Evolutionary conservation across 495 filamentous ascomycete species (phyloP), one percentile per base, ranked within the genome.

Genomic region (Penicillium goetzii): DNA sequence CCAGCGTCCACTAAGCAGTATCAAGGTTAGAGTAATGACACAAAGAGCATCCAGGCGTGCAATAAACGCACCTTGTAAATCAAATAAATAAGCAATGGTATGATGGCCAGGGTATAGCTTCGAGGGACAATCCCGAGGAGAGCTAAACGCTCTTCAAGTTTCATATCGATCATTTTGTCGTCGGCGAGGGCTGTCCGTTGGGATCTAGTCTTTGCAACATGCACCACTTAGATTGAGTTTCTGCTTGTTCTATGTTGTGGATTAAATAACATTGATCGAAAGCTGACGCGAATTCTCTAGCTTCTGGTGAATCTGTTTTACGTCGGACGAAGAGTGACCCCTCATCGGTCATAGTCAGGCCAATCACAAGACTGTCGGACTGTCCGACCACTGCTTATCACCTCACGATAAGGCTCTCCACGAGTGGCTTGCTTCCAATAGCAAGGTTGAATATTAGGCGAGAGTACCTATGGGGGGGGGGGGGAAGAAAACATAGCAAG

Each of bases 1-100:
- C 66, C 12, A 71, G 26, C 11, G 67, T 69, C 25, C 41, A 50
- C 65, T 72, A 33, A 1, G 10, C 14, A 59, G 28, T 23, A 23
- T 23, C 4, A 26, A 23, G 26, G n/a, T 54, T 49, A 50, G 49
- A 32, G 17, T 2, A 12, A 25, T 34, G 12, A 30, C 30, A 28
- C 4, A 40, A 40, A 40, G 15, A 40, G 15, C 15, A 40, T 40
- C 4, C 17, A 43, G 26, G 4, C 41, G 8, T 45, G 23, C 17
- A 7, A 14, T 40, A n/a, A 30, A 14, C 64, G 47, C 55, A 67
- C 65, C 26, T 59, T 63, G 40, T 64, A 67, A 1, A 67, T 15
- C 21, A 67, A n/a, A 21, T 58, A 67, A 25, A 67, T 3, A 40
- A 53, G 2, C 32, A 67, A 15, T 17, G 65, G 65, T 14, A 67